Conservation (phyloP, 83 land plant genomes). For the Diphasiastrum complanatum region DNA sequence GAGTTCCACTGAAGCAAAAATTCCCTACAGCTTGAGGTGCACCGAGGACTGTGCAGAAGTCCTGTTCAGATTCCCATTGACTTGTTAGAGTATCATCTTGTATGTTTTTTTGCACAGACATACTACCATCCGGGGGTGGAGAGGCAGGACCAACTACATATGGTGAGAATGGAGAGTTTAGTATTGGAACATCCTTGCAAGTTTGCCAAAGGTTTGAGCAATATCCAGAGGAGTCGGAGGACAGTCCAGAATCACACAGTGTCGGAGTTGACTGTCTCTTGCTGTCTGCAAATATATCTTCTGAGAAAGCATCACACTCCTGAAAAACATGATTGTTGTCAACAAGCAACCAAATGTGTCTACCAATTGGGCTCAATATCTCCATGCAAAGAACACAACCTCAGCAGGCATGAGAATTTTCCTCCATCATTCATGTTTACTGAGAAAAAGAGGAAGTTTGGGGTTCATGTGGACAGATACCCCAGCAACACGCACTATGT, state of each 20-base stretch:
- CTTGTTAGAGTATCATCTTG: constrained; percentile 8
- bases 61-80: constrained; percentile 46
- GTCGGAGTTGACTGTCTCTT: constrained; percentile 45
- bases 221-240: constrained; percentile 28
- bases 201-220: constrained; percentile 68
- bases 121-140: constrained; percentile 20
- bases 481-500: too few species aligned
- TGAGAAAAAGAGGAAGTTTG: too few species aligned
- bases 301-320: too few species aligned
- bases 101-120: constrained; percentile 32
- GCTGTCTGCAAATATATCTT: too few species aligned
- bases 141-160: constrained; percentile 31
- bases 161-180: constrained; percentile 68
- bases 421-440: too few species aligned
- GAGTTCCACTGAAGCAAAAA: constrained; percentile 43
- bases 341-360: too few species aligned
- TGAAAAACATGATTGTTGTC: too few species aligned
- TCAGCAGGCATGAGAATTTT: too few species aligned
- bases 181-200: constrained; percentile 57
- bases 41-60: constrained; percentile 54
- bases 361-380: too few species aligned
- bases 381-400: too few species aligned
- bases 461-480: too few species aligned
- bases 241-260: constrained; percentile 26
- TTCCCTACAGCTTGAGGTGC: constrained; percentile 22